phyloP scores from a whole-genome alignment of 208 protist species.

The Leptomonas seymouri region DNA sequence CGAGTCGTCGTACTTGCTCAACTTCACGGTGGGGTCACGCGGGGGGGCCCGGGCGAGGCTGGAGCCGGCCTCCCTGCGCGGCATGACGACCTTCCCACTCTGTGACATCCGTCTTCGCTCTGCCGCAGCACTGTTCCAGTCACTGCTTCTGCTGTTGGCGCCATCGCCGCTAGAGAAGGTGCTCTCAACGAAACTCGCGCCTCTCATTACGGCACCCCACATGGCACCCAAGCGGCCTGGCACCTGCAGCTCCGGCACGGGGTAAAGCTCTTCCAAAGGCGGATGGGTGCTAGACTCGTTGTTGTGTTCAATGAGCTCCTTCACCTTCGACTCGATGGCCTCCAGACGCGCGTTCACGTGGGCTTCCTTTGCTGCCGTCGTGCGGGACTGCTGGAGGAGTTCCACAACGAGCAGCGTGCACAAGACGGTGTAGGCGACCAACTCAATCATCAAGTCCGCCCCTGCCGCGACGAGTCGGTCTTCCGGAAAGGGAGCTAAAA shows the following conservation, averaged over 20 bases:
- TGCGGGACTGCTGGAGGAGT: slow-evolving; percentile 51
- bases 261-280: slow-evolving; percentile 36
- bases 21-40: slow-evolving; percentile 31
- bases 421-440: slow-evolving; percentile 73
- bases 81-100: slow-evolving; percentile 28
- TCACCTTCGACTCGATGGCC: slow-evolving; percentile 79
- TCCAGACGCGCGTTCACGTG: slow-evolving; percentile 60
- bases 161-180: not conserved
- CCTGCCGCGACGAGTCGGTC: slow-evolving; percentile 74
- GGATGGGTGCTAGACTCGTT: slow-evolving; percentile 14
- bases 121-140: not conserved
- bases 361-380: slow-evolving; percentile 60
- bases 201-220: slow-evolving; percentile 29
- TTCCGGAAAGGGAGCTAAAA: slow-evolving; percentile 68
- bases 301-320: slow-evolving; percentile 59
- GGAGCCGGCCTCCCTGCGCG: slow-evolving; percentile 15
- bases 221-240: slow-evolving; percentile 37
- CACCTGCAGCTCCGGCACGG: slow-evolving; percentile 43
- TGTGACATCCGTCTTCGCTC: slow-evolving; percentile 21
- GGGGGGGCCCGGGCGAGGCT: slow-evolving; percentile 28
- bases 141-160: slow-evolving; percentile 9
- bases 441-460: slow-evolving; percentile 80
- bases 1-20: slow-evolving; percentile 55
- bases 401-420: slow-evolving; percentile 68
- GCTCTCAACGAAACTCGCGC: slow-evolving; percentile 18